Percentiles rank a stretch among this genome's conserved stretches.
phyloP scores from a whole-genome alignment of 805 yeast species.

The Tetrapisispora iriomotensis region DNA sequence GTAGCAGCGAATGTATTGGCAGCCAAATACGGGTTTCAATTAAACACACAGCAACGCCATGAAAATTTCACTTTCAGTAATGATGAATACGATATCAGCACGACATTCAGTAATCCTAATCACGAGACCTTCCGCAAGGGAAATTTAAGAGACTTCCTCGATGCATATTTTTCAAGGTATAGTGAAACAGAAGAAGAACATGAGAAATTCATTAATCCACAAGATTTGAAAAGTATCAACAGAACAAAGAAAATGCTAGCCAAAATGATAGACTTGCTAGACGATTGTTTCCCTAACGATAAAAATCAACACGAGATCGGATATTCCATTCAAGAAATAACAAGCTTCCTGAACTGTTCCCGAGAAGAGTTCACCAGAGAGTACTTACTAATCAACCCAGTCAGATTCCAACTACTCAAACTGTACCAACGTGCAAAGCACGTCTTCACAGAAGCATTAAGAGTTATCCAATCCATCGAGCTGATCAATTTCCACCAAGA shows the following conservation, averaged over 20 bases:
- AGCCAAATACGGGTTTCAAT: conserved; percentile 29
- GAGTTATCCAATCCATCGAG: conserved; percentile 44
- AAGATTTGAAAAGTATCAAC: conserved; percentile 36
- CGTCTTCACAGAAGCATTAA: conserved; percentile 49
- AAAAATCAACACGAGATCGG: conserved; percentile 30
- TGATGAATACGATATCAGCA: neutral
- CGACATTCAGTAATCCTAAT: neutral
- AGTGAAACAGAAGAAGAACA: conserved; percentile 24
- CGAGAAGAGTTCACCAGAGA: conserved; percentile 34
- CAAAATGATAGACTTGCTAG: conserved; percentile 36
- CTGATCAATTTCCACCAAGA: conserved; percentile 25
- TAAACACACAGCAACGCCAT: too few species aligned
- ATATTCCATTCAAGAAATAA: conserved; percentile 40
- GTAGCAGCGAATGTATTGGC: conserved; percentile 57
- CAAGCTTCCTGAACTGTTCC: conserved; percentile 35
- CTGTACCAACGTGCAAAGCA: conserved; percentile 53
- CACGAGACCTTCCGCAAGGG: conserved; percentile 30
- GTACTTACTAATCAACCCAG: conserved; percentile 44
- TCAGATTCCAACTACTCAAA: conserved; percentile 43
- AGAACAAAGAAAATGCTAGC: conserved; percentile 30
- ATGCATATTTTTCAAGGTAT: conserved; percentile 34
- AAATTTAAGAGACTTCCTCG: conserved; percentile 55
- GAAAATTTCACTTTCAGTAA: neutral
- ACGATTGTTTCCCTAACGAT: conserved; percentile 32
- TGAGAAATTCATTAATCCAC: conserved; percentile 32